A percentile compares a stretch with the other conserved stretches of the same genome.
Conservation (phyloP, 163 green algal species). For the Chlorella variabilis region DNA sequence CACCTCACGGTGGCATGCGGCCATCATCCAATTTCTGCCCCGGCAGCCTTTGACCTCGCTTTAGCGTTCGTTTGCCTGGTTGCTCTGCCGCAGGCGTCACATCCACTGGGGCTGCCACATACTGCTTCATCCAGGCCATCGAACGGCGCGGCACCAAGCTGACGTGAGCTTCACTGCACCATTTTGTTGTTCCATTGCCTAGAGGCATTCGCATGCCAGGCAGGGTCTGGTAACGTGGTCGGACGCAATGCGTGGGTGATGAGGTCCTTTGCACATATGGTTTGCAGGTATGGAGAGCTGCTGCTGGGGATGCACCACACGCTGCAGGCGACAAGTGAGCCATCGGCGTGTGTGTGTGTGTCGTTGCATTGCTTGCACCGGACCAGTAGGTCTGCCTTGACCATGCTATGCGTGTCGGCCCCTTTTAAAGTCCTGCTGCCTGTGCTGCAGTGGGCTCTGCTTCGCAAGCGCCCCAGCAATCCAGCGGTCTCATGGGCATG, state of each 20-base stretch:
- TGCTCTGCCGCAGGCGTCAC: constrained; percentile 35
- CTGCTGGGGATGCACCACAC: constrained; percentile 61
- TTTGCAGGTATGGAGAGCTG: constrained; percentile 52
- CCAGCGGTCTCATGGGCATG: constrained; percentile 28
- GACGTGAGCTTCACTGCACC: background rate
- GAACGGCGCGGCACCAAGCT: constrained; percentile 57
- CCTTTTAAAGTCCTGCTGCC: no score
- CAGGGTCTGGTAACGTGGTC: no score
- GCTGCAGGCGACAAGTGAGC: constrained; percentile 44
- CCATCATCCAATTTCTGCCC: no score
- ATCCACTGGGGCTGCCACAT: constrained; percentile 65
- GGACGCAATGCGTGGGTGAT: no score
- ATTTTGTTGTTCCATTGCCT: no score
- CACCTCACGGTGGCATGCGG: no score
- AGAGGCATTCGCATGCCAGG: no score
- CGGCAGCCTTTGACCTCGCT: no score
- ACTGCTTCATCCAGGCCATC: constrained; percentile 78
- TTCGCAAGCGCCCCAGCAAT: background rate
- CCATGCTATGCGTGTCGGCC: no score
- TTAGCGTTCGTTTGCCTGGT: background rate
- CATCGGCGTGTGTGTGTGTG: background rate
- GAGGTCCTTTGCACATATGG: no score
- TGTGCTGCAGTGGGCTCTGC: background rate
- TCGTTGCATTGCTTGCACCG: no score
- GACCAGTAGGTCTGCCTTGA: no score